These are phyloP conservation scores for Keithomyces neogunnii DNA, from an alignment of 2,329 filamentous ascomycete genomes.

Conservation along the genomic window DNA sequence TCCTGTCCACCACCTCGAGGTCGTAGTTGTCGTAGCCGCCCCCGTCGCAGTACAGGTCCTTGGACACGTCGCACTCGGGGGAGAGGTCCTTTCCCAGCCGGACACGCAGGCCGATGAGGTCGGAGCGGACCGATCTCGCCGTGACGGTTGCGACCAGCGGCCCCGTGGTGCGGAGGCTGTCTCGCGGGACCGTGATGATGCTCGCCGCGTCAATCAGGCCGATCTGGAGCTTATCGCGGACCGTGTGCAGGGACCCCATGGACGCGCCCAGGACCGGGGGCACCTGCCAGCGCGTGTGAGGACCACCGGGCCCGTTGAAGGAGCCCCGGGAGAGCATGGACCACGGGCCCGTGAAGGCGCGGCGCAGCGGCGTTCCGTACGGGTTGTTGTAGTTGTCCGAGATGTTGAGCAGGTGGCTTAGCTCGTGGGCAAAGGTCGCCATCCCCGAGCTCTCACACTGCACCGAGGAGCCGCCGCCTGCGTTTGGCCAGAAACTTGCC, in stretches of 20 bases:
- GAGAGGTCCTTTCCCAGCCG: slow-evolving; percentile 35
- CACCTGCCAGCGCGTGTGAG: slow-evolving; percentile 44
- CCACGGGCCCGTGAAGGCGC: slow-evolving; percentile 42
- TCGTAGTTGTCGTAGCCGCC: slow-evolving; percentile 42
- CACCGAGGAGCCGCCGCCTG: slow-evolving; percentile 41
- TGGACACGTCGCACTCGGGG: slow-evolving; percentile 30
- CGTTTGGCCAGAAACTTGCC: slow-evolving; percentile 44
- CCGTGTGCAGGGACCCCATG: slow-evolving; percentile 42
- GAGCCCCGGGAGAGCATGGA: slow-evolving; percentile 43
- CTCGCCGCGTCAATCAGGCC: slow-evolving; percentile 33
- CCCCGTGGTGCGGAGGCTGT: slow-evolving; percentile 32
- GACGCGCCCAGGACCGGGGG: slow-evolving; percentile 38
- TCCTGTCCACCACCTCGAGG: slow-evolving; percentile 43
- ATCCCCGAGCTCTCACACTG: slow-evolving; percentile 45
- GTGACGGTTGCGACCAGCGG: slow-evolving; percentile 36
- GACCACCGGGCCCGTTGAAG: slow-evolving; percentile 45
- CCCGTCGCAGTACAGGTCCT: slow-evolving; percentile 41
- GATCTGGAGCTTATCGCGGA: slow-evolving; percentile 45
- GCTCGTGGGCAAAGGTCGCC: slow-evolving; percentile 44
- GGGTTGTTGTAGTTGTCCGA: slow-evolving; percentile 50
- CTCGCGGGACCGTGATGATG: slow-evolving; percentile 35
- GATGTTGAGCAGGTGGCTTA: slow-evolving; percentile 42
- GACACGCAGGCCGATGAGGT: slow-evolving; percentile 39
- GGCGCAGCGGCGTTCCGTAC: slow-evolving; percentile 33
- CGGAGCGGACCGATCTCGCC: slow-evolving; percentile 34